These are phyloP conservation scores for Xylaria scruposa DNA, from an alignment of 495 filamentous ascomycete genomes.

Conservation along the genomic window DNA sequence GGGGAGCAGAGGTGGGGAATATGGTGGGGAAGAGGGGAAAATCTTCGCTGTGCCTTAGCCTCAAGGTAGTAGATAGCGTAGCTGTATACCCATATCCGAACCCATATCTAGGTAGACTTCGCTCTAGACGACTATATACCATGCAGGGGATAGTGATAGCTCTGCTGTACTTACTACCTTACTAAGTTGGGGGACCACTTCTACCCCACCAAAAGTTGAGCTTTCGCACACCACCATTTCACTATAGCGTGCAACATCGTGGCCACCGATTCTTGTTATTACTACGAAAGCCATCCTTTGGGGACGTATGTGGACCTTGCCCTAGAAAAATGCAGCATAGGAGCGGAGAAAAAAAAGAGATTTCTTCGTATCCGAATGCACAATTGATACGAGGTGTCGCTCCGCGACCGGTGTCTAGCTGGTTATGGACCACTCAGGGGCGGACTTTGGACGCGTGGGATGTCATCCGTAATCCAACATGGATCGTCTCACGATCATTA, in stretches of 20 bases:
- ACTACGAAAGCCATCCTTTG: background rate
- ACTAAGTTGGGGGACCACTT: constrained; percentile 13
- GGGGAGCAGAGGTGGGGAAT: constrained; percentile 17
- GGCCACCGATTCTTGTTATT: constrained; percentile 19
- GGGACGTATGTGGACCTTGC: background rate
- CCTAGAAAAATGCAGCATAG: background rate
- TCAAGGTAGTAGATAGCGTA: background rate
- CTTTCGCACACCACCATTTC: constrained; percentile 7
- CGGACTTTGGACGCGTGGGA: background rate
- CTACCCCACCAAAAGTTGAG: constrained; percentile 9
- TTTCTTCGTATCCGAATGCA: background rate
- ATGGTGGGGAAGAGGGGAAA: background rate
- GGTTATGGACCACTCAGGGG: background rate
- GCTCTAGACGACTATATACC: no score
- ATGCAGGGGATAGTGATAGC: background rate
- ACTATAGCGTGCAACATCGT: constrained; percentile 13
- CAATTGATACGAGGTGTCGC: background rate
- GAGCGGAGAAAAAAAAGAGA: constrained; percentile 15
- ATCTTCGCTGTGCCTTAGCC: background rate
- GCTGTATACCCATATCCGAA: background rate
- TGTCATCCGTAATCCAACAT: background rate
- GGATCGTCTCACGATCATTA: constrained; percentile 4
- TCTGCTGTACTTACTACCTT: background rate
- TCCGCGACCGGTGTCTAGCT: background rate
- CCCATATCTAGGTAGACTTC: no score